Base-by-base conservation (phyloP, 108 stramenopile species). In the Cyclotella choctawhatcheeana region DNA sequence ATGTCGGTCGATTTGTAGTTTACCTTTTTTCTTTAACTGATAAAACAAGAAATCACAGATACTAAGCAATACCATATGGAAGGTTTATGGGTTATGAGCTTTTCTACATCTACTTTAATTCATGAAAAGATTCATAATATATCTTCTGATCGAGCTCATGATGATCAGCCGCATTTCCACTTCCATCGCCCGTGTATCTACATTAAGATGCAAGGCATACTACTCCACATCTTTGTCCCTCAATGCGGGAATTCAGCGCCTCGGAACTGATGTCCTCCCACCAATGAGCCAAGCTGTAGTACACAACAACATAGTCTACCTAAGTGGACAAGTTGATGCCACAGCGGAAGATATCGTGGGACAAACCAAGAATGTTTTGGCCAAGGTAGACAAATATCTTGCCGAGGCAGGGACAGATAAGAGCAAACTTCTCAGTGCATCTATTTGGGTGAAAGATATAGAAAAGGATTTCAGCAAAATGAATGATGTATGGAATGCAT, bases 401-500 rank as follows among this genome's bases (percentile, higher is more conserved):
- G 62, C 20, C 18, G 68, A 83, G 55, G 82, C 77, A 31, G 77
- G 77, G 14, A 79, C 82, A 3, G 50, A 70, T 34, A 83, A 83
- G 59, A 66, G 64, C 4, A 83, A 79, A 34, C 51, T 83, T 5
- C 40, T 83, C 5, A 79, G 73, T 22, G 54, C 82, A 31, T 54
- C 72, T 1, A 75, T 83, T 37, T 83, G 82, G 82, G 37, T 83
- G 34, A 78, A 83, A 60, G 67, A 83, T 74, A 79, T 83, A 7
- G 58, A 32, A 56, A 50, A 58, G 24, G 81, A 82, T 44, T 82
- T 77, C 25, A 54, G 60, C 12, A 43, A 48, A 0, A 82, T 82
- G 81, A 82, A 82, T 62, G 71, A 69, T 8, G 76, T 86, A 25
- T 87, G 86, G 86, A 84, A 84, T 72, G 53, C 58, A 24, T 87